Base-by-base conservation (phyloP, 2,329 filamentous ascomycete species). In the Pyrenophora tritici-repentis region DNA sequence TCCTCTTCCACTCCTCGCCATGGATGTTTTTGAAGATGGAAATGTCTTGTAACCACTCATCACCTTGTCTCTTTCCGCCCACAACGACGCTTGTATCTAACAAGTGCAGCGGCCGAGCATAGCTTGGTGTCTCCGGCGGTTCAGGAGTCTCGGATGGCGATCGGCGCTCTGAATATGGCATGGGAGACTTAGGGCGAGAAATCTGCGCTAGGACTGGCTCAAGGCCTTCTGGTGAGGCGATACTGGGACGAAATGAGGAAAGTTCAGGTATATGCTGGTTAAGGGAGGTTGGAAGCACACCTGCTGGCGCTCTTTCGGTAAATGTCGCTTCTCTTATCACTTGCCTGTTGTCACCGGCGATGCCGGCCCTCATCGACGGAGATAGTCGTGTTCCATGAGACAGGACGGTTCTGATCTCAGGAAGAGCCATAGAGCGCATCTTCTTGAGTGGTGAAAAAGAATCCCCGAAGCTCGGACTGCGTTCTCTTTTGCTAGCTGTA, bases 1-100 rank as follows among this genome's bases (percentile, higher is more conserved):
- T 58, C 1, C 59, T 48, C 32, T 47, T 56, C 42, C 53, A 62
- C 1, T 63, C 57, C 8, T 67, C 58, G 8, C 66, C 63, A 12
- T 71, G 67, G 2, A 41, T 26, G 18, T 65, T 58, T 31, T 56
- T 62, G 52, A 59, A 70, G 20, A 71, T 66, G 2, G 65, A 66
- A 2, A 63, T 51, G 4, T 61, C 63, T 1, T 51, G 48, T 20
- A 32, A 12, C 26, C 26, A 37, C 2, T 42, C 33, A 17, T 42
- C 24, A 16, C 42, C 42, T 4, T 9, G 26, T 4, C 2, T 26
- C 14, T 46, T 36, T 13, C 13, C 13, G 26, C 36, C 20, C 4
- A 46, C 29, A 24, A 9, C 3, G 8, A 46, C 42, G 8, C 38
- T 42, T 13, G 52, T 53, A 16, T 70, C 66, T 3, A 69, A 45